Base-by-base conservation (phyloP, 1,139 yeast species). In the Keqinozyma sinolaborantium region DNA sequence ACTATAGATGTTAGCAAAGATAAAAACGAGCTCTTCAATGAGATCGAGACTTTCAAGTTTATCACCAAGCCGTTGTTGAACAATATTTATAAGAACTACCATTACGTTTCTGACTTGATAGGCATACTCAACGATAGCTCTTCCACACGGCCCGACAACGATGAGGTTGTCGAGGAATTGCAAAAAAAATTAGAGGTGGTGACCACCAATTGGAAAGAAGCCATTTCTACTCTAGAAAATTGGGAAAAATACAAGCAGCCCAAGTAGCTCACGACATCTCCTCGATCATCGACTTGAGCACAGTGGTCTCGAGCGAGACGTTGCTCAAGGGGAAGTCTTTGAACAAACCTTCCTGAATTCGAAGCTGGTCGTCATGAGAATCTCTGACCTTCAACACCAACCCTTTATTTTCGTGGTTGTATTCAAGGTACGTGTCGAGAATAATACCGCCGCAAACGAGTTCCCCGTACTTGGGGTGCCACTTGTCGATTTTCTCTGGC, bases 151-250 rank as follows among this genome's bases (percentile, higher is more conserved):
- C 10, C 25, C 11, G 26, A 35, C 3, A 30, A 31, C 11, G 30
- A 31, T 14, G 44, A 40, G 14, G 10, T 14, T n/a, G 26, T 43
- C 3, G 40, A 33, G 18, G 54, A 53, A 31, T 50, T 71, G 30
- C 55, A 56, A 35, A 51, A 51, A 12, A 73, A 72, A 35, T 54
- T 70, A 33, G 61, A 58, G 16, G 39, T 43, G 7, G 59, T 70
- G 32, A 59, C 58, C 15, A 48, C 53, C 26, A 71, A 69, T 39
- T 63, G 75, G 65, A 57, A 66, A 30, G 63, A 61, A 26, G 73
- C 78, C 0, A 51, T 71, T 38, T 62, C 58, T 29, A 67, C 74
- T 1, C 56, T 69, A 23, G 77, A 73, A 24, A 62, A 64, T 35
- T 73, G 77, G 78, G 66, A 64, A 33, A 52, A 47, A n/a, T 43